Evolutionary conservation across 1,284 basidiomycete species (phyloP).

Genomic region (Peniophora sp.): DNA sequence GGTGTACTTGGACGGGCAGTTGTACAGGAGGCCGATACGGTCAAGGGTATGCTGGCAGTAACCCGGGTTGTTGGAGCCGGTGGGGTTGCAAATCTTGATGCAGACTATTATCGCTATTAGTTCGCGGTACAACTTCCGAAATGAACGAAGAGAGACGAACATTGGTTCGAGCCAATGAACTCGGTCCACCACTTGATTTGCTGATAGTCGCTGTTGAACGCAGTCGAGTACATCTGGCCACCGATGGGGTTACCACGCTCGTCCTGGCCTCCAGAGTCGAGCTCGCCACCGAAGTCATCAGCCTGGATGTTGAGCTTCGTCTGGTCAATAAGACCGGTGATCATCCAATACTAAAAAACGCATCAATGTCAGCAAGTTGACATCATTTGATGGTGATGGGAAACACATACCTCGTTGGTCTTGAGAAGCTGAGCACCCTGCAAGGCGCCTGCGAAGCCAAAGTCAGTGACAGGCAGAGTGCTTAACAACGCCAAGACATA

Average conservation of each 20-base stretch:
- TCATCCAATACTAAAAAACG: conserved; percentile 51
- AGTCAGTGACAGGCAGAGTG: conserved; percentile 1
- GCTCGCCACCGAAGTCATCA: conserved; percentile 62
- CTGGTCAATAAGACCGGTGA: conserved; percentile 62
- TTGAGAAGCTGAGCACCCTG: conserved; percentile 59
- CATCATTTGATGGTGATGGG: too few species aligned
- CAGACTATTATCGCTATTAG: conserved; percentile 22
- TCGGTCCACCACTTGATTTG: conserved; percentile 41
- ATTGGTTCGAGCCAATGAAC: conserved; percentile 38
- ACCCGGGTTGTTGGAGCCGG: conserved; percentile 27
- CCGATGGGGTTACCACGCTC: conserved; percentile 11
- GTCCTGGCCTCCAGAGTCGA: conserved; percentile 57
- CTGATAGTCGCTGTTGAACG: conserved; percentile 26
- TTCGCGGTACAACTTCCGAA: background rate
- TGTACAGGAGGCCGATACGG: conserved; percentile 43
- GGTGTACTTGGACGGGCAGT: conserved; percentile 13
- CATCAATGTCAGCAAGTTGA: conserved; percentile 9
- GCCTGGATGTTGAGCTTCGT: conserved; percentile 41
- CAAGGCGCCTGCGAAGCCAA: conserved; percentile 58
- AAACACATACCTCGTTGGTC: conserved; percentile 21
- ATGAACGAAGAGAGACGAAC: background rate
- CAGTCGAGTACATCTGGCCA: conserved; percentile 37
- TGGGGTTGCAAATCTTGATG: conserved; percentile 44
- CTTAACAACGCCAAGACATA: background rate
- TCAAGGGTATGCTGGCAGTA: conserved; percentile 42